These are phyloP conservation scores for Bocquillonia castaneifolia DNA, from an alignment of 441 rosid genomes.

Conservation along the genomic window DNA sequence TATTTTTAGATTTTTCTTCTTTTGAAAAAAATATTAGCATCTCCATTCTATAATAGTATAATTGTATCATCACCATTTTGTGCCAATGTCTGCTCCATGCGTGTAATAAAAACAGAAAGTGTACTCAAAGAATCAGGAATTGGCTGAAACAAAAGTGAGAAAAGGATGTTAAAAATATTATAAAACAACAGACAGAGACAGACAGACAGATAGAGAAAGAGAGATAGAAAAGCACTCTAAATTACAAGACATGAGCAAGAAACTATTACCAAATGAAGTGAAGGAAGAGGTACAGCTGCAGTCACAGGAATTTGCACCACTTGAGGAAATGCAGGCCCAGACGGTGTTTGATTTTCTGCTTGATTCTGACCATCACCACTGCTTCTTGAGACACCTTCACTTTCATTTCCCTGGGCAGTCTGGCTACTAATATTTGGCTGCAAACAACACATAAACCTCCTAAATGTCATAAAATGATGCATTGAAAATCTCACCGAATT, in stretches of 20 bases:
- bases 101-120: constrained; percentile 63
- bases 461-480: not conserved
- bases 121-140: constrained; percentile 78
- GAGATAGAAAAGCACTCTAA: not conserved
- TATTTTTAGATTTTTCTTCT: too few species aligned
- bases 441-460: constrained; percentile 11
- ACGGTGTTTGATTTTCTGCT: constrained; percentile 44
- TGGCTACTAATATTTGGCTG: constrained; percentile 52
- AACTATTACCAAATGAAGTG: constrained; percentile 50
- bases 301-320: constrained; percentile 63
- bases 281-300: constrained; percentile 59
- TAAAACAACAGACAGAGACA: not conserved
- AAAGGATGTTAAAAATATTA: not conserved
- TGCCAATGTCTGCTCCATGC: constrained; percentile 65
- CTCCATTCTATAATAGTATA: too few species aligned
- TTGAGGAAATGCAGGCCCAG: constrained; percentile 57
- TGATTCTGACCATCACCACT: constrained; percentile 45
- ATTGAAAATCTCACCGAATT: not conserved
- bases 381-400: constrained; percentile 37
- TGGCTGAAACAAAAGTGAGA: constrained; percentile 54
- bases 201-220: not conserved
- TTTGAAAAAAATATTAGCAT: too few species aligned
- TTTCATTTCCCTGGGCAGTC: constrained; percentile 49
- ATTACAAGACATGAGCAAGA: constrained; percentile 5
- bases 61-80: constrained; percentile 52